Evolutionary conservation across 345 rosid species (phyloP).

Genomic region (Erucastrum elatum): DNA sequence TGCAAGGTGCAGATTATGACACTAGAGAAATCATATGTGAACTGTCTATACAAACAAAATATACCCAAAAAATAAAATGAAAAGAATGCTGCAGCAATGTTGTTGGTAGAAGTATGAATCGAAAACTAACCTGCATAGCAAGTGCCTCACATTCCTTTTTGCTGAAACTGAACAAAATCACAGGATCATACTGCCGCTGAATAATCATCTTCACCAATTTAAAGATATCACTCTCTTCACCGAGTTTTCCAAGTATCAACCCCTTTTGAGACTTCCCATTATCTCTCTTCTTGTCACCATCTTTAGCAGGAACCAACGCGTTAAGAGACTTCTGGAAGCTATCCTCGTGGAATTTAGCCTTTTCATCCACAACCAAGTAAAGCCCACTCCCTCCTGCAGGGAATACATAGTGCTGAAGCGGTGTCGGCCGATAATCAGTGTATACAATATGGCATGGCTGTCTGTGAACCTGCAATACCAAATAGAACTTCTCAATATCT

Average conservation of each 20-base stretch:
- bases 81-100: background rate
- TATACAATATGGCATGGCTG: conserved; percentile 99
- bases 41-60: background rate
- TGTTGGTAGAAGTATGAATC: background rate
- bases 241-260: conserved; percentile 63
- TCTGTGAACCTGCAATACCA: conserved; percentile 68
- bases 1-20: background rate
- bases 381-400: conserved; percentile 95
- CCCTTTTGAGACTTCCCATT: conserved; percentile 78
- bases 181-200: conserved; percentile 95
- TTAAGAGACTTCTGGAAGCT: conserved; percentile 93
- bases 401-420: conserved; percentile 93
- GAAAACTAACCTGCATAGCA: conserved; percentile 83
- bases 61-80: background rate
- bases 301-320: conserved; percentile 74
- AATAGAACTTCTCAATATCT: background rate
- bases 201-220: conserved; percentile 98
- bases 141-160: conserved; percentile 97
- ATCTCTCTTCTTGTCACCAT: conserved; percentile 71
- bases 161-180: conserved; percentile 95
- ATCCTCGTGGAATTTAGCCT: conserved; percentile 86
- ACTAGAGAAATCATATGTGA: background rate
- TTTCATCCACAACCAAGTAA: conserved; percentile 92
- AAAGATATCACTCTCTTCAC: conserved; percentile 97
- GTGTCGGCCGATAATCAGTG: conserved; percentile 99